phyloP scores from a whole-genome alignment of 345 rosid genomes.

The Dipteronia dyeriana region DNA sequence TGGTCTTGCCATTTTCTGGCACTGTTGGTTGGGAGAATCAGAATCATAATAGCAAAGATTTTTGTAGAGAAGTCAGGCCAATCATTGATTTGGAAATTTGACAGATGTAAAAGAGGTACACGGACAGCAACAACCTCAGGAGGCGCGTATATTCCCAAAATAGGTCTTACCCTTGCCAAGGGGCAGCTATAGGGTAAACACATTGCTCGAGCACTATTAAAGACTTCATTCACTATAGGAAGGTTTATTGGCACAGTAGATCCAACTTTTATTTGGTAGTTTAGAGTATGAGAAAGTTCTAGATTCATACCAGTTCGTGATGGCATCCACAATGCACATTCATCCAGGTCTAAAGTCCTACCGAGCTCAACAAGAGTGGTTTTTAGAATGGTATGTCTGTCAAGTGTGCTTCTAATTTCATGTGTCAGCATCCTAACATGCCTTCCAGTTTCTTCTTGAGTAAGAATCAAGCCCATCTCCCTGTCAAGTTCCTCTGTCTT shows the following conservation, averaged over 20 bases:
- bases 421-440: conserved; percentile 97
- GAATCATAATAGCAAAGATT: conserved; percentile 85
- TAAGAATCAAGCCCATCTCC: conserved; percentile 89
- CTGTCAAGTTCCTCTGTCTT: conserved; percentile 85
- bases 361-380: conserved; percentile 96
- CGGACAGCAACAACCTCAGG: conserved; percentile 94
- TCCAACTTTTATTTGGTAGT: conserved; percentile 64
- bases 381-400: conserved; percentile 73
- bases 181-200: conserved; percentile 73
- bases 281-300: conserved; percentile 76
- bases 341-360: conserved; percentile 75
- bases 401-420: conserved; percentile 91
- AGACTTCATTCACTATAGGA: conserved; percentile 61
- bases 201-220: conserved; percentile 64
- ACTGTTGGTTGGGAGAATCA: conserved; percentile 81
- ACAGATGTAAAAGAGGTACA: conserved; percentile 81
- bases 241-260: conserved; percentile 61
- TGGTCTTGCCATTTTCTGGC: conserved; percentile 90
- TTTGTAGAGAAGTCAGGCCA: conserved; percentile 83
- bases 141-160: conserved; percentile 57
- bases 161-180: conserved; percentile 71
- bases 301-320: conserved; percentile 57
- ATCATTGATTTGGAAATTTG: conserved; percentile 80
- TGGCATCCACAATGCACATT: conserved; percentile 98
- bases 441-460: conserved; percentile 90